Conservation (phyloP, 768 basidiomycete genomes). For the Albatrellus ellisii region DNA sequence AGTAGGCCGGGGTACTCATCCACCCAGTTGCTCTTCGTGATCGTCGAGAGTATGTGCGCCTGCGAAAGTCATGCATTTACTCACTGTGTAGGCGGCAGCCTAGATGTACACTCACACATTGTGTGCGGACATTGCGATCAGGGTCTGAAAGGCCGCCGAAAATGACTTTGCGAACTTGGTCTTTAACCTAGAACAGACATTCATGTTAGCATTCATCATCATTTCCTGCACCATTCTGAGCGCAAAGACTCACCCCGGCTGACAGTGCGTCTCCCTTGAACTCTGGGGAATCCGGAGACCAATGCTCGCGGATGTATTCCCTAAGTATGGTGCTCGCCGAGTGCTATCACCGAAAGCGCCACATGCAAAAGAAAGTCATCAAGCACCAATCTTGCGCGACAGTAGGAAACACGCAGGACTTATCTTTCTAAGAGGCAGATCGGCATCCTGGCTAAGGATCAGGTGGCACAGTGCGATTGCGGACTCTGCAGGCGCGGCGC, state of each 20-base stretch:
- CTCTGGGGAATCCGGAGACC: constrained; percentile 72
- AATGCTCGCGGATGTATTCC: constrained; percentile 81
- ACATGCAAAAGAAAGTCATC: constrained; percentile 6
- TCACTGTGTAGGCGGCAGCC: neutral
- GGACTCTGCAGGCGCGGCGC: constrained; percentile 43
- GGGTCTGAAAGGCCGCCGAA: constrained; percentile 79
- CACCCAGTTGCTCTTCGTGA: constrained; percentile 91
- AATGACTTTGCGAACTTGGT: constrained; percentile 61
- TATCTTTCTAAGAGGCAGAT: constrained; percentile 74
- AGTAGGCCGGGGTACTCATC: constrained; percentile 93
- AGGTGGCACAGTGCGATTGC: constrained; percentile 65
- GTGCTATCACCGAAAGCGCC: too few relatives aligned
- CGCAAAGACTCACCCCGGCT: constrained; percentile 39
- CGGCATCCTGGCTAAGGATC: constrained; percentile 47
- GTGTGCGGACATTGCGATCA: constrained; percentile 74
- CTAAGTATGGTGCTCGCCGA: constrained; percentile 83
- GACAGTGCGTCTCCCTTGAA: constrained; percentile 71
- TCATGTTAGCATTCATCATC: constrained; percentile 6
- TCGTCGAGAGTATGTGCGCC: constrained; percentile 81
- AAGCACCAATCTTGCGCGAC: too few relatives aligned
- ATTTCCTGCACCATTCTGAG: too few relatives aligned
- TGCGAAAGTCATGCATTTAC: constrained; percentile 19
- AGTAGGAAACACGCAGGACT: constrained; percentile 29
- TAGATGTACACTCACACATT: constrained; percentile 44
- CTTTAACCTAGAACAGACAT: constrained; percentile 65